These are phyloP conservation scores for Clathrospora elynae DNA, from an alignment of 2,329 filamentous ascomycete species.

Conservation along the genomic window DNA sequence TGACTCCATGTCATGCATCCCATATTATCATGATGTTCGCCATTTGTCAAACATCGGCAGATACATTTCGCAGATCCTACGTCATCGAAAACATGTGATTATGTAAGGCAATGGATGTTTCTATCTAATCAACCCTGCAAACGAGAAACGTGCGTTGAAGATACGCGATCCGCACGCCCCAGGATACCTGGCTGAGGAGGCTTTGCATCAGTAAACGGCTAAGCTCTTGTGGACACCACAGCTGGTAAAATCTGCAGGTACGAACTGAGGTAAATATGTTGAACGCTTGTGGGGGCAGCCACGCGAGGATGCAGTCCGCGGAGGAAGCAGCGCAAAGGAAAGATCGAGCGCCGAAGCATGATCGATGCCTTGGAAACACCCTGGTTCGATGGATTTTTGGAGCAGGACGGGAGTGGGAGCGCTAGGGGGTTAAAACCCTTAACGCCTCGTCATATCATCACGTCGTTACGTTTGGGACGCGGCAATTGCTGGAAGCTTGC, in stretches of 20 bases:
- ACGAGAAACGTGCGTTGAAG: too few species aligned
- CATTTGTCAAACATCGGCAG: slow-evolving; percentile 4
- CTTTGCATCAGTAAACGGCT: too few species aligned
- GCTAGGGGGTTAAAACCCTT: slow-evolving; percentile 31
- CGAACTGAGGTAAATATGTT: too few species aligned
- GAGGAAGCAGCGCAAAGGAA: too few species aligned
- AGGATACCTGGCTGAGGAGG: too few species aligned
- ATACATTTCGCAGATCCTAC: slow-evolving; percentile 6
- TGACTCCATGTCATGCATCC: not conserved
- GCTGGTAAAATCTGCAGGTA: too few species aligned
- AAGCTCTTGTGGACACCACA: too few species aligned
- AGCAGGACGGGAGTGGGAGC: slow-evolving; percentile 13
- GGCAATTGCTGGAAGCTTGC: slow-evolving; percentile 25
- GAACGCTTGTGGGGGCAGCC: too few species aligned
- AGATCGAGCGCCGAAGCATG: not conserved
- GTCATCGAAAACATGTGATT: slow-evolving; percentile 9
- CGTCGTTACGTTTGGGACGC: slow-evolving; percentile 36
- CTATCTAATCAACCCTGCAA: too few species aligned
- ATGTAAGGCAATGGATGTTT: slow-evolving; percentile 5
- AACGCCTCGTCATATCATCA: slow-evolving; percentile 37
- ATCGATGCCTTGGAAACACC: slow-evolving; percentile 11
- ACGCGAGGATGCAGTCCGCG: too few species aligned
- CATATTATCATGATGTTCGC: slow-evolving; percentile 5
- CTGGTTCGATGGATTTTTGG: slow-evolving; percentile 5
- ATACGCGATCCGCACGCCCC: too few species aligned